Conservation (phyloP, 2,329 filamentous ascomycete species). For the Trematosphaeria pertusa region DNA sequence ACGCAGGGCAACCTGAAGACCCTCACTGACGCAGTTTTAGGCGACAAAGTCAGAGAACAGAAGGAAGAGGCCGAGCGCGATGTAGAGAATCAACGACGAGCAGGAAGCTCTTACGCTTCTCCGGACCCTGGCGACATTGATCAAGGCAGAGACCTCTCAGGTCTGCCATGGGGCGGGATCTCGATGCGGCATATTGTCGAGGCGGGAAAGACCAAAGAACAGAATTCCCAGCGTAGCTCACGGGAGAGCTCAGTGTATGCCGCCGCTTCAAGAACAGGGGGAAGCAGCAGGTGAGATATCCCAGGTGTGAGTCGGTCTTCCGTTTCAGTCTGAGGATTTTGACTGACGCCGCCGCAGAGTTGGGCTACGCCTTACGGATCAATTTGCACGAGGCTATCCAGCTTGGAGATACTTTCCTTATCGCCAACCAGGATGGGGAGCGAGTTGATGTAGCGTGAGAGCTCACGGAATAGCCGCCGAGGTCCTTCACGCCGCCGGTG, state of each 20-base stretch:
- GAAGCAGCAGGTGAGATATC: constrained; percentile 49
- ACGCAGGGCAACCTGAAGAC: too few relatives aligned
- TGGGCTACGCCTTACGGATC: constrained; percentile 49
- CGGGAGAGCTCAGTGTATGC: constrained; percentile 49
- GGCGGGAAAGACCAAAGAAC: constrained; percentile 54
- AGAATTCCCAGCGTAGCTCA: constrained; percentile 50
- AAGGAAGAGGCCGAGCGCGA: constrained; percentile 71
- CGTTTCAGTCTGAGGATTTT: constrained; percentile 17
- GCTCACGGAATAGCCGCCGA: too few relatives aligned
- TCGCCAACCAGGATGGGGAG: constrained; percentile 22
- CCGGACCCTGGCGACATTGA: constrained; percentile 64
- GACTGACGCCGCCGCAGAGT: constrained; percentile 40
- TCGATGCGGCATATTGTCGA: constrained; percentile 63
- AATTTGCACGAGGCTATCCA: constrained; percentile 48
- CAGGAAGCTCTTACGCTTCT: constrained; percentile 69
- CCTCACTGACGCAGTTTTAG: constrained; percentile 49
- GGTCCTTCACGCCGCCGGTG: too few relatives aligned
- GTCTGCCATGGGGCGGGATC: constrained; percentile 75
- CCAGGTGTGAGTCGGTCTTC: constrained; percentile 34
- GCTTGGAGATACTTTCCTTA: constrained; percentile 37
- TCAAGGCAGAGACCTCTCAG: constrained; percentile 63
- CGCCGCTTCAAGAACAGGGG: constrained; percentile 45
- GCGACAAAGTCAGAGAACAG: constrained; percentile 72
- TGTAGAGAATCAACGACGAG: constrained; percentile 67
- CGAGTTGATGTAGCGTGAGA: constrained; percentile 18